These are phyloP conservation scores for Juglanconis sp. DNA, from an alignment of 2,329 filamentous ascomycete species.

Conservation along the genomic window DNA sequence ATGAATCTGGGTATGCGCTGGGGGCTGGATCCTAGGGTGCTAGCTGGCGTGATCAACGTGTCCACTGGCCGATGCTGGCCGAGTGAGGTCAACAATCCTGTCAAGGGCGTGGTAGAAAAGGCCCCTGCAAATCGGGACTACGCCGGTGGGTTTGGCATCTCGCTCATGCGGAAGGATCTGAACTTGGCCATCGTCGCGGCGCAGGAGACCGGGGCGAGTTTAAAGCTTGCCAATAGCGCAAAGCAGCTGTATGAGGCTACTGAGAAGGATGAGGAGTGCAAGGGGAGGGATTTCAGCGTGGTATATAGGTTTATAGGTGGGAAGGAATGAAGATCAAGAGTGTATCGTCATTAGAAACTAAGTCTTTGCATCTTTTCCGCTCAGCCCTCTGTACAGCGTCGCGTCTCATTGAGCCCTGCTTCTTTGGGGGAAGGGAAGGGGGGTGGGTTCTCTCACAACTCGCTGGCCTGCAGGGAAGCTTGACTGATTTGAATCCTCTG, in stretches of 20 bases:
- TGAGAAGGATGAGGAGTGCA: constrained; percentile 57
- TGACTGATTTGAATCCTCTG: too few relatives aligned
- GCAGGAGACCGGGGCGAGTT: constrained; percentile 59
- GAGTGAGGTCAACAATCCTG: constrained; percentile 92
- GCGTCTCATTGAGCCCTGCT: too few relatives aligned
- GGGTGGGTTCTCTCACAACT: too few relatives aligned
- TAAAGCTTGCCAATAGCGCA: constrained; percentile 63
- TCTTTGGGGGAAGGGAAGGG: too few relatives aligned
- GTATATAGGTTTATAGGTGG: constrained; percentile 70
- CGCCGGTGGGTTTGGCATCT: constrained; percentile 71
- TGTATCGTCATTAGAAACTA: too few relatives aligned
- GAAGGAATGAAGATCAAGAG: constrained; percentile 34
- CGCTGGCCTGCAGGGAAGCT: too few relatives aligned
- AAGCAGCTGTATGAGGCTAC: constrained; percentile 66
- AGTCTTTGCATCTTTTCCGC: too few relatives aligned
- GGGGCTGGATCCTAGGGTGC: constrained; percentile 58
- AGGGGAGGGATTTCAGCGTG: constrained; percentile 76
- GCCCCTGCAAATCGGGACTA: constrained; percentile 77
- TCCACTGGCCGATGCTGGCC: constrained; percentile 97
- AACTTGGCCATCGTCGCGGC: constrained; percentile 71
- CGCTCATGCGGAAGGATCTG: constrained; percentile 79
- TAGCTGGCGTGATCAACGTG: constrained; percentile 86
- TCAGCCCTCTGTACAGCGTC: too few relatives aligned
- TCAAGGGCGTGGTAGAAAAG: constrained; percentile 74
- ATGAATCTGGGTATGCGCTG: constrained; percentile 63